These are phyloP conservation scores for Alternaria conjuncta DNA, from an alignment of 2,329 filamentous ascomycete species.

Conservation along the genomic window DNA sequence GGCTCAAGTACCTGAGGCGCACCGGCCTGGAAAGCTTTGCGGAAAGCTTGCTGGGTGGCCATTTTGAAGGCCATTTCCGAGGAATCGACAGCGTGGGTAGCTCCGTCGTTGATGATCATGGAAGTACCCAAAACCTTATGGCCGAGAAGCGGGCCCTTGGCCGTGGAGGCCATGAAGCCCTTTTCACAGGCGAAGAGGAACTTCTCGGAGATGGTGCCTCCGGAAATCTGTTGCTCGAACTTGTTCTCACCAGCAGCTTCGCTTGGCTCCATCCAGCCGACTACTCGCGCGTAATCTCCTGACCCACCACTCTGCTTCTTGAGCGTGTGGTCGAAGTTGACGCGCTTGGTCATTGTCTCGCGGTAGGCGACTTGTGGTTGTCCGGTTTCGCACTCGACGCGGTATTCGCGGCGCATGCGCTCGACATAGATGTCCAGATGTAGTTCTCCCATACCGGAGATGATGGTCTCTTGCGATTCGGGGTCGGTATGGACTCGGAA, in stretches of 20 bases:
- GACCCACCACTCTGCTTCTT: conserved; percentile 96
- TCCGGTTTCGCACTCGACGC: conserved; percentile 92
- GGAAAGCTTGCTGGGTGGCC: conserved; percentile 95
- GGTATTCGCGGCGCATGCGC: conserved; percentile 95
- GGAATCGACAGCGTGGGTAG: conserved; percentile 96
- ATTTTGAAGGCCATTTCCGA: conserved; percentile 95
- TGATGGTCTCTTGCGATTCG: conserved; percentile 95
- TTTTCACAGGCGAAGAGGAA: conserved; percentile 94
- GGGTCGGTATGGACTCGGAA: conserved; percentile 93
- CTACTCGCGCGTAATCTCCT: conserved; percentile 92
- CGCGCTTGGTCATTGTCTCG: conserved; percentile 82
- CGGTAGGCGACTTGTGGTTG: conserved; percentile 97
- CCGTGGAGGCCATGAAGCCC: conserved; percentile 83
- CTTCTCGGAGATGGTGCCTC: conserved; percentile 93
- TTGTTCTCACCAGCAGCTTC: conserved; percentile 74
- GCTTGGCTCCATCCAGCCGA: conserved; percentile 89
- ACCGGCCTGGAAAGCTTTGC: conserved; percentile 84
- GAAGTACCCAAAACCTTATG: conserved; percentile 87
- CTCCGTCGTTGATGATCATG: conserved; percentile 96
- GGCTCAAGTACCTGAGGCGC: conserved; percentile 89
- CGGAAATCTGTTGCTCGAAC: conserved; percentile 86
- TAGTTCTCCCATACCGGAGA: conserved; percentile 97
- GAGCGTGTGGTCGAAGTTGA: conserved; percentile 90
- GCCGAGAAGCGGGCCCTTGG: conserved; percentile 88
- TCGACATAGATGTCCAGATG: conserved; percentile 98